Evolutionary conservation across 352 stramenopile genomes (phyloP), one percentile per base, ranked within the genome.

Genomic region (Phytopythium delawarense): DNA sequence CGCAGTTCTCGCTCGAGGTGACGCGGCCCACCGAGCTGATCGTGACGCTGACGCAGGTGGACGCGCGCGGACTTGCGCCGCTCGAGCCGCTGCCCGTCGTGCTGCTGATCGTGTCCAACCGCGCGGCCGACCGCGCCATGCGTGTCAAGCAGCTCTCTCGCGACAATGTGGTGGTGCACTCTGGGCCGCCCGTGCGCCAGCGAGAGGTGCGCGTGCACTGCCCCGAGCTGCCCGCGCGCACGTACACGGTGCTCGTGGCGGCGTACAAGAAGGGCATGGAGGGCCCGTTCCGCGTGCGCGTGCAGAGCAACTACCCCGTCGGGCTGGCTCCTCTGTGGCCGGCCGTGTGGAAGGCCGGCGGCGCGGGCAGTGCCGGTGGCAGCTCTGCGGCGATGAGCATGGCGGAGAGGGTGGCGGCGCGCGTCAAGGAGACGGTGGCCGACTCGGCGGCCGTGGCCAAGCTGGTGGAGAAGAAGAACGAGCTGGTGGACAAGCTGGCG

Each of bases 201-300:
- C 81, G 91, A n/a, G 86, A 97, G 59, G 57, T 96, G 2, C 71
- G 77, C 12, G 64, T 98, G 8, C 71, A 91, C 68, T 92, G 89
- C 61, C 39, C 83, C 28, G 71, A 78, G 57, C 69, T 97, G 25
- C 62, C 73, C 15, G 88, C 89, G 35, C 74, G 91, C 0, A 81
- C 73, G n/a, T 98, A 98, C 73, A 92, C 92, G 20, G 42, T 98
- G 46, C 65, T 98, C 32, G 73, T 95, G 23, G 88, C 81, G 3
- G 82, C 92, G 7, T 98, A 97, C 66, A 79, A 92, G 57, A 85
- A 81, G 54, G 82, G 78, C 18, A 96, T 97, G 84, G 91, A 98
- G 61, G 92, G 92, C 3, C 79, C 87, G 28, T 98, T 98, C 70
- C 83, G 81, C 39, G 45, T 98, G 34, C 79, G 70, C 18, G 74